phyloP scores from a whole-genome alignment of 148 eudicot genomes.

The Vaccinium corymbosum region DNA sequence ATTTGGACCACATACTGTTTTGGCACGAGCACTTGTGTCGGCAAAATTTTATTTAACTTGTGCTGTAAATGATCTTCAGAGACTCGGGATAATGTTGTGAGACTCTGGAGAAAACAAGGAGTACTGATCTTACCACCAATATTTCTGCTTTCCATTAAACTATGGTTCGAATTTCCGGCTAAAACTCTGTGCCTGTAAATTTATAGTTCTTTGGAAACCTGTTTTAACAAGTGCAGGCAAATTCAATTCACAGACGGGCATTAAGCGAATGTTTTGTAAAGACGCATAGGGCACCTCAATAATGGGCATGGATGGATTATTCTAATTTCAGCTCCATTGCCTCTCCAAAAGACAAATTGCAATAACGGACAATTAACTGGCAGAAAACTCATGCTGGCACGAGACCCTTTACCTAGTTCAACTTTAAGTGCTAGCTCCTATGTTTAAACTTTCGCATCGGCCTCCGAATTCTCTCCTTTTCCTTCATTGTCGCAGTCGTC shows the following conservation, averaged over 20 bases:
- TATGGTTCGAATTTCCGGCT: neutral
- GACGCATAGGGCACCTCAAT: too few relatives aligned
- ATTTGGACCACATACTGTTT: neutral
- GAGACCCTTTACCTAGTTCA: too few relatives aligned
- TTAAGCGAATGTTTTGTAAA: neutral
- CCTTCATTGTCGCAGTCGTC: neutral
- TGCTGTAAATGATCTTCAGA: neutral
- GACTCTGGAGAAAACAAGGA: neutral
- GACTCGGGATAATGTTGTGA: neutral
- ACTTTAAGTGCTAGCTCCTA: neutral
- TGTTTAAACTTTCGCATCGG: neutral
- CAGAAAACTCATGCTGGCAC: too few relatives aligned
- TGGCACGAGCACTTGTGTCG: neutral
- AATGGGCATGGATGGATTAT: too few relatives aligned
- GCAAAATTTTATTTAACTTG: neutral
- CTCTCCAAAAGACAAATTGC: too few relatives aligned
- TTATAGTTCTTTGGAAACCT: too few relatives aligned
- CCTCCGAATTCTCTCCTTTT: neutral
- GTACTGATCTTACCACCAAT: neutral
- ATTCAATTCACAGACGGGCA: neutral
- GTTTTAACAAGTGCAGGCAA: too few relatives aligned
- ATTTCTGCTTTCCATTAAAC: neutral
- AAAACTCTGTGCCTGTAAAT: neutral
- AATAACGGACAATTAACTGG: too few relatives aligned
- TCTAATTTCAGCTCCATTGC: too few relatives aligned